Conservation (phyloP, 257 asterid genomes). For the Solanum pinnatisectum region DNA sequence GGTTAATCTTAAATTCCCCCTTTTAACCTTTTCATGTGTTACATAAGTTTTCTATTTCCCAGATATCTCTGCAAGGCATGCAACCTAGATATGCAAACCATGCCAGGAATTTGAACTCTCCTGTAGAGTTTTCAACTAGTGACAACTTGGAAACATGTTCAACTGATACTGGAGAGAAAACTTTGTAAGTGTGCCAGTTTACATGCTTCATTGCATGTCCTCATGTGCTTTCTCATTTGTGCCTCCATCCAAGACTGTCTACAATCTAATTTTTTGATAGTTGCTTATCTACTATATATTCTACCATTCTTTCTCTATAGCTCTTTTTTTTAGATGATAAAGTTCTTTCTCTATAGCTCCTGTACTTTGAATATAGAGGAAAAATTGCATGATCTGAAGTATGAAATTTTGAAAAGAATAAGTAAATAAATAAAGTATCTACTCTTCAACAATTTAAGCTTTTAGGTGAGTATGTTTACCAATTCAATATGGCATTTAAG, state of each 20-base stretch:
- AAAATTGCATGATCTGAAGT: background rate
- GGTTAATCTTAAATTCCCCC: background rate
- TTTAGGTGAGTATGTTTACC: background rate
- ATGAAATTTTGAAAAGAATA: background rate
- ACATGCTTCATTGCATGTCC: background rate
- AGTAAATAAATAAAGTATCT: background rate
- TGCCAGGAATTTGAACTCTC: constrained; percentile 24
- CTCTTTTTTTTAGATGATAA: background rate
- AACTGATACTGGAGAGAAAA: constrained; percentile 22
- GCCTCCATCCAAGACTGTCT: background rate
- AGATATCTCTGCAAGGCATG: constrained; percentile 41
- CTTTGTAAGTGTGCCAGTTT: constrained; percentile 31
- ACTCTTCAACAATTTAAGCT: background rate
- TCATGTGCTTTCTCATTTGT: background rate
- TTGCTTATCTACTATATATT: background rate
- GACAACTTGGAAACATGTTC: constrained; percentile 27
- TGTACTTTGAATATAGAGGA: background rate
- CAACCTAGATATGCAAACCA: constrained; percentile 20
- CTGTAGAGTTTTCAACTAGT: constrained; percentile 20
- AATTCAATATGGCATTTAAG: background rate
- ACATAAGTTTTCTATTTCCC: constrained; percentile 16
- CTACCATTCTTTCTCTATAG: background rate
- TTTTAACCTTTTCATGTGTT: background rate
- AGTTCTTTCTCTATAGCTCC: background rate
- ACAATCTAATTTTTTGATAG: background rate